phyloP scores from a whole-genome alignment of 306 rosid genomes.

The Leucaena leucocephala region DNA sequence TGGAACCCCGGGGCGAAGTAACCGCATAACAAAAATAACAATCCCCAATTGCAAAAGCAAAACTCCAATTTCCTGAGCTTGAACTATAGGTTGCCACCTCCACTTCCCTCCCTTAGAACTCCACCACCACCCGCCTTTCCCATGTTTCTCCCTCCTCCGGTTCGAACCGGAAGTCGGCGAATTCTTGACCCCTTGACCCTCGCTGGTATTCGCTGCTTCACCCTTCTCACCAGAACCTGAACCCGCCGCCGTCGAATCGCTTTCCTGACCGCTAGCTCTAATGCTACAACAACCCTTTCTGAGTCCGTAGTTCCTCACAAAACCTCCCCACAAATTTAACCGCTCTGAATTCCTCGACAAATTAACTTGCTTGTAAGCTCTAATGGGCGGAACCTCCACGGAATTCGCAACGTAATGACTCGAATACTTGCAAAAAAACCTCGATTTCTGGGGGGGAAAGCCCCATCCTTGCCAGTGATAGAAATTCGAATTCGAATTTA shows the following conservation, averaged over 20 bases:
- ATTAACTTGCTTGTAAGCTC: slow-evolving; percentile 36
- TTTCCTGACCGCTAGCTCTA: slow-evolving; percentile 62
- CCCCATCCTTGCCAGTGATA: slow-evolving; percentile 46
- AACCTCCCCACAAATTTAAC: slow-evolving; percentile 56
- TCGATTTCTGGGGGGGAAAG: slow-evolving; percentile 51
- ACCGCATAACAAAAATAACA: slow-evolving; percentile 74
- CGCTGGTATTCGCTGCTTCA: slow-evolving; percentile 56
- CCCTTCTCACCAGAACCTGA: slow-evolving; percentile 62
- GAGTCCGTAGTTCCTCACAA: slow-evolving; percentile 33
- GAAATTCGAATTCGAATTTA: slow-evolving; percentile 50
- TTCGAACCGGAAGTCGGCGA: slow-evolving; percentile 57
- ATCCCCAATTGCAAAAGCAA: slow-evolving; percentile 76
- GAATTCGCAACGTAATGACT: slow-evolving; percentile 47
- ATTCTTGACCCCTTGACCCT: slow-evolving; percentile 64
- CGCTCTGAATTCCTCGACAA: slow-evolving; percentile 43
- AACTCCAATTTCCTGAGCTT: slow-evolving; percentile 81
- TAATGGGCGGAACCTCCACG: slow-evolving; percentile 40
- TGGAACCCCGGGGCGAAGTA: slow-evolving; percentile 81
- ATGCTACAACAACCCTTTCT: slow-evolving; percentile 40
- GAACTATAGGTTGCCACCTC: slow-evolving; percentile 89
- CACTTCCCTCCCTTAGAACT: slow-evolving; percentile 74
- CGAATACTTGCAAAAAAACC: slow-evolving; percentile 43
- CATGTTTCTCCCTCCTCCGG: slow-evolving; percentile 70
- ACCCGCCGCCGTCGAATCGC: slow-evolving; percentile 65
- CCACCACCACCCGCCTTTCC: slow-evolving; percentile 82